Base-by-base conservation (phyloP, 1,284 basidiomycete species). In the Pascua sp. region DNA sequence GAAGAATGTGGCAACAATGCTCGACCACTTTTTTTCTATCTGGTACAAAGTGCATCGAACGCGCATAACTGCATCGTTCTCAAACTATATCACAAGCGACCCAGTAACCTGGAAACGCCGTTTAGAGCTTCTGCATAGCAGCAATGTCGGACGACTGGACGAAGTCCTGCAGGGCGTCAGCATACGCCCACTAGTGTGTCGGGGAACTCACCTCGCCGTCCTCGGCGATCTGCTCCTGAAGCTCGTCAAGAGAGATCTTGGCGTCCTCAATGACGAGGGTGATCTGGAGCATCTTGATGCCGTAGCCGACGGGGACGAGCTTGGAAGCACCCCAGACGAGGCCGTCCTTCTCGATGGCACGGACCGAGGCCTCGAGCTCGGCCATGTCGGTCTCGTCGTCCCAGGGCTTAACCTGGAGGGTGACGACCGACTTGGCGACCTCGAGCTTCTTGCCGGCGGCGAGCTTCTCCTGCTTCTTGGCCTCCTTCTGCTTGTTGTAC, bases 311-410 rank as follows among this genome's bases (percentile, higher is more conserved):
- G 57, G 95, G 83, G 60, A 98, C 93, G 56, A 95, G 82, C 80
- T 91, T 93, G 81, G 86, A 88, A 53, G 84, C 83, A 69, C 76
- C 76, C 95, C 96, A 98, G 53, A 97, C 85, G 63, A 99, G 87
- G 75, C 96, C 95, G 58, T 91, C 88, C 82, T 85, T 81, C 78
- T 92, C 85, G 71, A 98, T 87, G 37, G 88, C 86, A 64, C 95
- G 88, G 56, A 98, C 93, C 45, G 81, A 71, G 44, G 82, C 79
- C 80, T 98, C 95, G 67, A 98, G 83, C 55, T 81, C 88, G 53
- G 76, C 83, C 91, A 99, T 93, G 81, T 98, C 91, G 60, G 95
- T 99, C 83, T 97, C 93, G 78, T 98, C 94, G 77, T 98, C 95
- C 95, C 94, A 95, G 49, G 94, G 95, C 81, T 98, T 98, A 65